Base-by-base conservation (phyloP, 257 asterid species). In the Petunia axillaris region DNA sequence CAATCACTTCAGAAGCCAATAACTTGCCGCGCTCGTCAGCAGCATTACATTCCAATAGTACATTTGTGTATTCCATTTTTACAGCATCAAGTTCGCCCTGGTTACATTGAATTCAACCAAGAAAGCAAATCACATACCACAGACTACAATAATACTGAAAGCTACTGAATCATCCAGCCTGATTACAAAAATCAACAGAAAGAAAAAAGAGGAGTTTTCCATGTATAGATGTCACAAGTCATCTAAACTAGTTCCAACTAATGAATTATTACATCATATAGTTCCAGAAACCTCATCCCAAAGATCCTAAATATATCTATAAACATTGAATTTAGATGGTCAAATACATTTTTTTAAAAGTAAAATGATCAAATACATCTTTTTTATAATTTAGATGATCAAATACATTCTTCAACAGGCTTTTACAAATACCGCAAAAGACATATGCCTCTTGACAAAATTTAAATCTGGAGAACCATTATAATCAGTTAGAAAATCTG, bases 1-100 rank as follows among this genome's bases (percentile, higher is more conserved):
- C 96, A 87, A 96, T 96, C 80, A 96, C 98, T 91, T 96, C 99
- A 76, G 99, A 91, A 74, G 98, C 98, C 87, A 96, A 88, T 70
- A 96, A 85, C 80, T 92, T 96, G 80, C 97, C 94, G 11, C 98
- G 97, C 83, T 96, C 98, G 89, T 96, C 99, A 76, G 98, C 99
- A 64, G 99, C 98, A 86, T 87, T 88, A 82, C 98, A 96, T 90
- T 94, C 99, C 85, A 96, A 83, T 77, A 88, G 97, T 48, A 90
- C 98, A 90, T 94, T 92, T 81, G 88, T 84, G 81, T 89, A 94
- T 85, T 93, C 97, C 50, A 85, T 84, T 88, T 84, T 90, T 80
- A 92, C 87, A 78, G 97, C 86, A 79, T 94, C 94, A 82, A 96
- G 97, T 90, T 91, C 97, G 82, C 71, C 94, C 99, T 96, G 83